phyloP scores from a whole-genome alignment of 148 eudicot genomes.

The Linanthus parryae region DNA sequence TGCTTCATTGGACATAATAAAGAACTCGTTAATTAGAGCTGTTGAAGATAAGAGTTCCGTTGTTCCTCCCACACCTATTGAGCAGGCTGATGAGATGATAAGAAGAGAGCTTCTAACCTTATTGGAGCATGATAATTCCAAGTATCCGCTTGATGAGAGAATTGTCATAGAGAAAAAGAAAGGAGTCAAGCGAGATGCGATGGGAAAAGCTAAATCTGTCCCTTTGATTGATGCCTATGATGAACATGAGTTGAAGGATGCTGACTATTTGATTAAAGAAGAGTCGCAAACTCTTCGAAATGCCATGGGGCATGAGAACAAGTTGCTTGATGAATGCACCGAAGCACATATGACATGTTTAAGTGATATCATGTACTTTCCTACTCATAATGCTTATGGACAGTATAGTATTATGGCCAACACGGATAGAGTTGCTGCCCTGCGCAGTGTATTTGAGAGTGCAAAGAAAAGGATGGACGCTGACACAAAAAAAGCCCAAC shows the following conservation, averaged over 20 bases:
- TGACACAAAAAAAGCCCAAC: slow-evolving; percentile 78
- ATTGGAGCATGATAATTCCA: slow-evolving; percentile 87
- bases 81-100: slow-evolving; percentile 85
- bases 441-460: slow-evolving; percentile 74
- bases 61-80: slow-evolving; percentile 81
- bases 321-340: slow-evolving; percentile 64
- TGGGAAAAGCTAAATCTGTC: slow-evolving; percentile 30
- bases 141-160: slow-evolving; percentile 77
- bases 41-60: slow-evolving; percentile 91
- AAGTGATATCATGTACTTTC: slow-evolving; percentile 81
- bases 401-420: slow-evolving; percentile 82
- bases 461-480: slow-evolving; percentile 91
- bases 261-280: slow-evolving; percentile 52
- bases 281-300: slow-evolving; percentile 53
- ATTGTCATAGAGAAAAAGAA: slow-evolving; percentile 75
- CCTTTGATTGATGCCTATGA: slow-evolving; percentile 75
- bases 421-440: slow-evolving; percentile 65
- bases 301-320: slow-evolving; percentile 83
- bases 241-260: slow-evolving; percentile 69
- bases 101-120: slow-evolving; percentile 74
- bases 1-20: slow-evolving; percentile 64
- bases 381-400: slow-evolving; percentile 70
- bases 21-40: slow-evolving; percentile 57
- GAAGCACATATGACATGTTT: slow-evolving; percentile 75
- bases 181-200: slow-evolving; percentile 54